These are phyloP conservation scores for Leccinum glutinopallens DNA, from an alignment of 1,284 basidiomycete genomes.

Conservation along the genomic window DNA sequence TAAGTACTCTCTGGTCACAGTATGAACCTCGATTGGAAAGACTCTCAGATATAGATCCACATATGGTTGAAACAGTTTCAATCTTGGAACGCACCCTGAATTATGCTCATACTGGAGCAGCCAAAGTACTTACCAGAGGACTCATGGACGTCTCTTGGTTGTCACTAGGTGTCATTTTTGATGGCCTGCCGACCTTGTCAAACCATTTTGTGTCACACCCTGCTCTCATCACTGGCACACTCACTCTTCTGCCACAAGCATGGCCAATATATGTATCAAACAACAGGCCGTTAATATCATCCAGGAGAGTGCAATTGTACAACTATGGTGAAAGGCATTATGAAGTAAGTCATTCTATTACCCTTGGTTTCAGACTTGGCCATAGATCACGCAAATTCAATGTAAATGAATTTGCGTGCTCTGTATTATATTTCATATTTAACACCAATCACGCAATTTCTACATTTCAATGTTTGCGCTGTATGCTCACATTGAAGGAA, in stretches of 20 bases:
- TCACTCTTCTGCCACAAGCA: background rate
- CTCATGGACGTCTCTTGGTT: background rate
- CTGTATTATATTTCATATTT: too few relatives aligned
- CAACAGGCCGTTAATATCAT: background rate
- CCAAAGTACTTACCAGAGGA: background rate
- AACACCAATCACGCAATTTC: too few relatives aligned
- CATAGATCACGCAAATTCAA: too few relatives aligned
- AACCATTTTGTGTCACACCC: background rate
- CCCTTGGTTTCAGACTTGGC: too few relatives aligned
- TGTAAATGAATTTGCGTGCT: too few relatives aligned
- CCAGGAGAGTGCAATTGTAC: background rate
- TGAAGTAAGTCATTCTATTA: background rate
- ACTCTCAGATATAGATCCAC: background rate
- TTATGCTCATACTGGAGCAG: background rate
- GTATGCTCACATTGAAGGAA: too few relatives aligned
- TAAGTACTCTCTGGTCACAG: too few relatives aligned
- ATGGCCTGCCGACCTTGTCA: background rate
- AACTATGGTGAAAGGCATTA: background rate
- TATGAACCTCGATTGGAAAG: background rate
- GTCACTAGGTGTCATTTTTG: background rate
- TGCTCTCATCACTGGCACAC: background rate
- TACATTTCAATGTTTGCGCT: too few relatives aligned
- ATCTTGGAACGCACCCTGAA: background rate
- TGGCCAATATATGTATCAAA: background rate
- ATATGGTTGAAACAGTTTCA: background rate